Conservation (phyloP, 345 rosid genomes). For the Chamaenerion angustifolium region DNA sequence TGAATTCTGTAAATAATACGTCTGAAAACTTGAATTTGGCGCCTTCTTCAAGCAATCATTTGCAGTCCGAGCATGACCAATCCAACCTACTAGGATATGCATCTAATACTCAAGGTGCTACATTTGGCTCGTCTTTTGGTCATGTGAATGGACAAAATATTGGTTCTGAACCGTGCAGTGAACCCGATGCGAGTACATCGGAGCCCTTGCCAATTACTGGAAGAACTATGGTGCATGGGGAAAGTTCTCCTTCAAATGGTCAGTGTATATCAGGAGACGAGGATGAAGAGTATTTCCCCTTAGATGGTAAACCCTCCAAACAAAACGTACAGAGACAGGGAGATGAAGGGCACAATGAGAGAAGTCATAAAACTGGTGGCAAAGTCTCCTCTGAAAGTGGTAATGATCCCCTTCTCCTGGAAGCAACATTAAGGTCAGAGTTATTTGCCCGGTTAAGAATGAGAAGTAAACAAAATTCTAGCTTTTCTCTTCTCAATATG, state of each 20-base stretch:
- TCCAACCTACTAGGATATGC: conserved; percentile 17
- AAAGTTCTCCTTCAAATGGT: conserved; percentile 41
- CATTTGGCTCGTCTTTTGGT: conserved; percentile 13
- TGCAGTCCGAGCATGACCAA: conserved; percentile 26
- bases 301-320: conserved; percentile 30
- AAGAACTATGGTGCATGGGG: conserved; percentile 26
- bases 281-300: conserved; percentile 42
- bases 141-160: conserved; percentile 32
- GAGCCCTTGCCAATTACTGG: conserved; percentile 50
- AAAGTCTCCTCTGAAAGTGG: conserved; percentile 15
- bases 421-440: conserved; percentile 75
- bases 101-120: conserved; percentile 17
- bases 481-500: conserved; percentile 21
- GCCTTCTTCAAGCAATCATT: conserved; percentile 26
- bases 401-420: conserved; percentile 51
- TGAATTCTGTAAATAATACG: conserved; percentile 19
- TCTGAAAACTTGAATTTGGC: conserved; percentile 23
- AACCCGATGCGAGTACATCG: conserved; percentile 77
- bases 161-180: conserved; percentile 76
- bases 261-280: conserved; percentile 42
- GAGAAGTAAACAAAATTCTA: conserved; percentile 32
- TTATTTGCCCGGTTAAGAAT: conserved; percentile 52
- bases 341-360: conserved; percentile 17
- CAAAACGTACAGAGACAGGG: conserved; percentile 19
- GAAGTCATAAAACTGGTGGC: conserved; percentile 8